Percentiles rank a stretch among this genome's conserved stretches.
Conservation (phyloP, 1,284 basidiomycete genomes). For the Trichosporon coremiiforme region DNA sequence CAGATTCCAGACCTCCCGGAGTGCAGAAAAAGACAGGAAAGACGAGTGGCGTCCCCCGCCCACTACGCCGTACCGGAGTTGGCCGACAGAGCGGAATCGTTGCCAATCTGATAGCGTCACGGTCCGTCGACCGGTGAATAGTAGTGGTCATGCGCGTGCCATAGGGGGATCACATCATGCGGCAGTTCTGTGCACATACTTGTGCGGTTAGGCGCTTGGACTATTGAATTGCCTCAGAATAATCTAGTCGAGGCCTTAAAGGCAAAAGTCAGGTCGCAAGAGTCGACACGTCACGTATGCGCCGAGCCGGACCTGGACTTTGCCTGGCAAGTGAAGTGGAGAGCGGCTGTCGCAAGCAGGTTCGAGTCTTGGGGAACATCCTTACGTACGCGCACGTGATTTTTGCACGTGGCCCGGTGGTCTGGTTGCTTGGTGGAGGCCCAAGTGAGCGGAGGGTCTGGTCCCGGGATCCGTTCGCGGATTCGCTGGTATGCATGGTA, state of each 20-base stretch:
- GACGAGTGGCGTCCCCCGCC: constrained; percentile 12
- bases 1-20: no score
- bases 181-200: neutral
- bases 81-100: neutral
- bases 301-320: neutral
- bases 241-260: neutral
- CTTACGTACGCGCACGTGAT: neutral
- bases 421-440: neutral
- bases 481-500: neutral
- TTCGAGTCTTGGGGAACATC: neutral
- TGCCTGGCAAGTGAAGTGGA: neutral
- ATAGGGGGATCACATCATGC: neutral
- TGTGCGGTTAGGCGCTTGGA: neutral
- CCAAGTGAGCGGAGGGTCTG: neutral
- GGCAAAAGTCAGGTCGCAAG: neutral
- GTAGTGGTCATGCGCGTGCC: neutral
- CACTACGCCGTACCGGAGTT: neutral
- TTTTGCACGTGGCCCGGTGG: neutral
- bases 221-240: constrained; percentile 9
- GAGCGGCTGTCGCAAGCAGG: no score
- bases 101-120: constrained; percentile 6
- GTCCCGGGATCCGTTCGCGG: neutral
- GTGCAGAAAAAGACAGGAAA: constrained; percentile 15
- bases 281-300: neutral
- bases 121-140: constrained; percentile 12